A percentile compares a stretch with the other conserved stretches of the same genome.
Conservation (phyloP, 2,329 filamentous ascomycete genomes). For the Sporothrix variecibatus region DNA sequence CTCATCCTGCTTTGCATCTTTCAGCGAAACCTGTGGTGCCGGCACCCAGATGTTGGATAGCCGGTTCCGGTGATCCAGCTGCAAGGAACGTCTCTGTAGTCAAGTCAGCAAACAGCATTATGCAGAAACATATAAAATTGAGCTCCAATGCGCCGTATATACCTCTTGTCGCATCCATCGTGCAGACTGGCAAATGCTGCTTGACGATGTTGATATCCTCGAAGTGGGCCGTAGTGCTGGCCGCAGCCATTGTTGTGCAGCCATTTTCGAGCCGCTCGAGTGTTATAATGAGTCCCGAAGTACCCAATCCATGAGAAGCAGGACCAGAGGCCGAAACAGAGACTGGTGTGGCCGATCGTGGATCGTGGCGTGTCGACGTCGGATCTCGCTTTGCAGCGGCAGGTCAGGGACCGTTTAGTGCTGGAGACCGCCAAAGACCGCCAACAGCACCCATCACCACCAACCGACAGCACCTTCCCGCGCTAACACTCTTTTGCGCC, state of each 20-base stretch:
- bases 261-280: not conserved
- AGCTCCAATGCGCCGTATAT: not conserved
- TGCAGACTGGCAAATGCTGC: not conserved
- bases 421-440: not conserved
- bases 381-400: slow-evolving; percentile 7
- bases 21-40: slow-evolving; percentile 57
- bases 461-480: not conserved
- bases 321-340: not conserved
- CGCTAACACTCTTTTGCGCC: not conserved
- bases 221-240: not conserved
- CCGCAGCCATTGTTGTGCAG: not conserved
- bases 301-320: not conserved
- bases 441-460: not conserved
- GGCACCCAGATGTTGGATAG: slow-evolving; percentile 80
- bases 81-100: slow-evolving; percentile 26
- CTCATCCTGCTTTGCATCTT: slow-evolving; percentile 59
- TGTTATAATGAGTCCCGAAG: not conserved
- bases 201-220: not conserved
- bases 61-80: slow-evolving; percentile 42
- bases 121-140: not conserved
- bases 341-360: not conserved
- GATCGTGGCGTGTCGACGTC: not conserved
- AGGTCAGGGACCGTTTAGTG: not conserved
- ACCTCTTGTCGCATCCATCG: slow-evolving; percentile 7
- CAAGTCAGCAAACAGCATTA: not conserved